Evolutionary conservation across 768 basidiomycete genomes (phyloP).

Genomic region (Suillus americanus): DNA sequence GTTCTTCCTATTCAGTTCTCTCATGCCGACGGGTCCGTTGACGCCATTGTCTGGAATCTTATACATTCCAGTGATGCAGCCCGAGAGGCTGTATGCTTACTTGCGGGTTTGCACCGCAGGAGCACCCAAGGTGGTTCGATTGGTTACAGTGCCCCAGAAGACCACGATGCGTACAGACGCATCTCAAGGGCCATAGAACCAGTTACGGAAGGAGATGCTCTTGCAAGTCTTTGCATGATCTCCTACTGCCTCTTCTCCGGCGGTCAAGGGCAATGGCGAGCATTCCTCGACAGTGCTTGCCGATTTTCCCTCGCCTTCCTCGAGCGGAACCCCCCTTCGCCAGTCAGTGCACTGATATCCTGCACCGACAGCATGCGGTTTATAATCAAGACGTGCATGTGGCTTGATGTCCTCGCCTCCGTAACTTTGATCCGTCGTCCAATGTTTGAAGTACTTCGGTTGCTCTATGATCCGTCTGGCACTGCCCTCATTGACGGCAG

Average conservation of each 20-base stretch:
- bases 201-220: slow-evolving; percentile 64
- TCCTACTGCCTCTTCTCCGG: slow-evolving; percentile 79
- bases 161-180: slow-evolving; percentile 26
- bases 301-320: slow-evolving; percentile 54
- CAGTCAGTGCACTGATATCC: slow-evolving; percentile 43
- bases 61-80: slow-evolving; percentile 48
- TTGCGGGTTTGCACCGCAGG: slow-evolving; percentile 57
- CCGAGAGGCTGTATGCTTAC: slow-evolving; percentile 58
- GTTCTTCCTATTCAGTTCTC: slow-evolving; percentile 72
- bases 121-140: slow-evolving; percentile 26
- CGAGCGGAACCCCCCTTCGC: slow-evolving; percentile 33
- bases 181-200: slow-evolving; percentile 19
- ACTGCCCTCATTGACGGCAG: slow-evolving; percentile 28
- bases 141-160: slow-evolving; percentile 20
- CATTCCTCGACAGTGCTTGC: slow-evolving; percentile 64
- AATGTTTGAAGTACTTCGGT: slow-evolving; percentile 52
- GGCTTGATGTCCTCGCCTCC: slow-evolving; percentile 85
- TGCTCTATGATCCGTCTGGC: slow-evolving; percentile 43
- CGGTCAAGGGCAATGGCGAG: slow-evolving; percentile 66
- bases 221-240: slow-evolving; percentile 74
- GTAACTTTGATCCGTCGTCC: slow-evolving; percentile 65
- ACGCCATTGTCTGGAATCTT: slow-evolving; percentile 49
- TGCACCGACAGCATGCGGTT: slow-evolving; percentile 59
- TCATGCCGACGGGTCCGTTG: slow-evolving; percentile 52
- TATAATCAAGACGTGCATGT: slow-evolving; percentile 81